phyloP scores from a whole-genome alignment of 2,329 filamentous ascomycete species.

The Verticillium nonalfalfae region DNA sequence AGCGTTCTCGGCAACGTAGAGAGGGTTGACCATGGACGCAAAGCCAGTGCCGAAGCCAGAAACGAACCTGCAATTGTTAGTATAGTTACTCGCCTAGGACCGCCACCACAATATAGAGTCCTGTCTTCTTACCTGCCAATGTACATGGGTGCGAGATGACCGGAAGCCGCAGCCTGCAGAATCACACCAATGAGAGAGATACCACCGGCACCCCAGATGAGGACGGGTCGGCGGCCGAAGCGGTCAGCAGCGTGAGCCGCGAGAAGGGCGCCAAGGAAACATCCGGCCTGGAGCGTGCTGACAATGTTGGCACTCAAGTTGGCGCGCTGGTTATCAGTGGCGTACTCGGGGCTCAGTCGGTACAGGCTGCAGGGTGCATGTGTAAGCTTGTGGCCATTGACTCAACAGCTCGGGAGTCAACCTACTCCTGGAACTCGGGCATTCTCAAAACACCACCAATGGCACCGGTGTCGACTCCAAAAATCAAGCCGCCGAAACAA shows the following conservation, averaged over 20 bases:
- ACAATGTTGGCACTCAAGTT: conserved; percentile 12
- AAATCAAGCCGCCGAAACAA: conserved; percentile 10
- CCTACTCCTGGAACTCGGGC: conserved; percentile 13
- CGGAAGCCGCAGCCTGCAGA: conserved; percentile 6
- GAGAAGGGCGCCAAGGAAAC: conserved; percentile 17
- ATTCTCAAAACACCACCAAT: conserved; percentile 19
- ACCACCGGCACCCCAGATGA: conserved; percentile 24
- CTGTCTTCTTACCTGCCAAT: conserved; percentile 1
- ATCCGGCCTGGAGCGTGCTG: conserved; percentile 16
- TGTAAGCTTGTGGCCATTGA: neutral
- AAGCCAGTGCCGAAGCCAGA: conserved; percentile 44
- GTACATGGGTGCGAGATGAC: conserved; percentile 4
- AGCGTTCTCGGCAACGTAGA: conserved; percentile 32
- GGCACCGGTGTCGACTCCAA: conserved; percentile 18
- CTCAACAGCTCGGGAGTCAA: no score
- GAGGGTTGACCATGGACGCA: conserved; percentile 37
- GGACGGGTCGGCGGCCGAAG: conserved; percentile 33
- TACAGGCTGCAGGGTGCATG: neutral
- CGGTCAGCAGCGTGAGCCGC: conserved; percentile 30
- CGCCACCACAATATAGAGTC: neutral
- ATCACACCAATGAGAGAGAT: conserved; percentile 26
- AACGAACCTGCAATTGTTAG: conserved; percentile 22
- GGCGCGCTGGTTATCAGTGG: conserved; percentile 10
- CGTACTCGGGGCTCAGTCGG: neutral
- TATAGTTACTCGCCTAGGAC: no score